Conservation (phyloP, 768 basidiomycete genomes). For the Tubosaeta sp. region DNA sequence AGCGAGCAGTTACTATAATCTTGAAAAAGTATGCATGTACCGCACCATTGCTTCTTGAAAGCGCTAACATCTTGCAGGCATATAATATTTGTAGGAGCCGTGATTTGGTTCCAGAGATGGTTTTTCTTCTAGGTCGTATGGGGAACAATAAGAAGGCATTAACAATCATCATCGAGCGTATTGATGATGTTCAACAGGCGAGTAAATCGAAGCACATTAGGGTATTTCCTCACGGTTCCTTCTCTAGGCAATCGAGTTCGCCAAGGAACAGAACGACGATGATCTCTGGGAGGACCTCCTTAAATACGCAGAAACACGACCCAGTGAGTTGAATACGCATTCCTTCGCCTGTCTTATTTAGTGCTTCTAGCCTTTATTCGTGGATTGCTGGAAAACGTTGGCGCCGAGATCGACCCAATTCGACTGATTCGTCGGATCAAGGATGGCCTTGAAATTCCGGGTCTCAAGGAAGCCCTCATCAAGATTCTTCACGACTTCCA, state of each 20-base stretch:
- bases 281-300: slow-evolving; percentile 98
- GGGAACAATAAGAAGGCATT: slow-evolving; percentile 96
- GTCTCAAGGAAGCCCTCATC: slow-evolving; percentile 88
- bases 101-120: slow-evolving; percentile 93
- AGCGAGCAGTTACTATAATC: slow-evolving; percentile 85
- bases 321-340: slow-evolving; percentile 45
- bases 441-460: slow-evolving; percentile 95
- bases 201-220: slow-evolving; percentile 17
- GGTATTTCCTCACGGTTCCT: background rate
- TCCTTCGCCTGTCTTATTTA: background rate
- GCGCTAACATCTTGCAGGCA: slow-evolving; percentile 46
- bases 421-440: slow-evolving; percentile 91
- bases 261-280: slow-evolving; percentile 93
- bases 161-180: slow-evolving; percentile 89
- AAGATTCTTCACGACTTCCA: slow-evolving; percentile 98
- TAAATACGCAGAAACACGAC: slow-evolving; percentile 90
- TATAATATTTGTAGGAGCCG: slow-evolving; percentile 80
- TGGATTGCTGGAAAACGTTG: slow-evolving; percentile 91
- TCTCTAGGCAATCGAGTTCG: slow-evolving; percentile 89
- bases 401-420: slow-evolving; percentile 93
- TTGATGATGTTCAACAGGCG: slow-evolving; percentile 89
- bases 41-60: background rate
- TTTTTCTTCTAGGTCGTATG: slow-evolving; percentile 95
- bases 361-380: slow-evolving; percentile 76
- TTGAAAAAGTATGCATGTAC: slow-evolving; percentile 59